Percentiles rank a stretch among this genome's conserved stretches.
phyloP scores from a whole-genome alignment of 108 stramenopile species.

The Epipyxis sp. region DNA sequence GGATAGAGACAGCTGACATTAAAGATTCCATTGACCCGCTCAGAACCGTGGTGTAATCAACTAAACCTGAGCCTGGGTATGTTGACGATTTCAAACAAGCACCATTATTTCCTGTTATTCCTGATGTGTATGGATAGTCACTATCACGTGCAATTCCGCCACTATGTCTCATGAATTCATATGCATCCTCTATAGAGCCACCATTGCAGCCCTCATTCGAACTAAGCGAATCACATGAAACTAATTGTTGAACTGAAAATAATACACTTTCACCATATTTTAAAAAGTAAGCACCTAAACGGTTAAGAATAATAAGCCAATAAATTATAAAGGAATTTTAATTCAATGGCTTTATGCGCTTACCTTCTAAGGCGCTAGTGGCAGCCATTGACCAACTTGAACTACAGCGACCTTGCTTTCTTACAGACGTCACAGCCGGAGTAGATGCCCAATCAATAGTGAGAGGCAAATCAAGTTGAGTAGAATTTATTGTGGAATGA shows the following conservation, averaged over 20 bases:
- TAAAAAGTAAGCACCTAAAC: slow-evolving; percentile 65
- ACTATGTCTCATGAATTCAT: slow-evolving; percentile 73
- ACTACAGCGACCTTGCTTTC: slow-evolving; percentile 83
- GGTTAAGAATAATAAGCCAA: slow-evolving; percentile 4
- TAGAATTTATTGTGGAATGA: too few relatives aligned
- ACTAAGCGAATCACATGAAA: slow-evolving; percentile 76
- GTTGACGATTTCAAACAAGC: slow-evolving; percentile 60
- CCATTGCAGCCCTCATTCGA: slow-evolving; percentile 84
- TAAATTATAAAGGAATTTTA: too few relatives aligned
- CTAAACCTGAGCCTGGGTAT: slow-evolving; percentile 32
- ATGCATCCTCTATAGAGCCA: slow-evolving; percentile 91
- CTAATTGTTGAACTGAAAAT: slow-evolving; percentile 85
- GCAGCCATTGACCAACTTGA: slow-evolving; percentile 94
- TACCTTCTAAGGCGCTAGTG: slow-evolving; percentile 87
- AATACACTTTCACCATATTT: slow-evolving; percentile 66
- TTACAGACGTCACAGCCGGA: slow-evolving; percentile 79
- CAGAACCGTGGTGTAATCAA: slow-evolving; percentile 64
- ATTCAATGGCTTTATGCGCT: too few relatives aligned
- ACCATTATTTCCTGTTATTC: slow-evolving; percentile 38
- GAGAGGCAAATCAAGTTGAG: neutral
- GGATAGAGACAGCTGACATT: slow-evolving; percentile 57
- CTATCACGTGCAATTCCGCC: slow-evolving; percentile 79
- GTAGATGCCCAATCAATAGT: slow-evolving; percentile 71
- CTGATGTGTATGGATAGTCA: slow-evolving; percentile 79
- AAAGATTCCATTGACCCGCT: slow-evolving; percentile 67